phyloP scores from a whole-genome alignment of 2,329 filamentous ascomycete species.

The Chaetomium strumarium region DNA sequence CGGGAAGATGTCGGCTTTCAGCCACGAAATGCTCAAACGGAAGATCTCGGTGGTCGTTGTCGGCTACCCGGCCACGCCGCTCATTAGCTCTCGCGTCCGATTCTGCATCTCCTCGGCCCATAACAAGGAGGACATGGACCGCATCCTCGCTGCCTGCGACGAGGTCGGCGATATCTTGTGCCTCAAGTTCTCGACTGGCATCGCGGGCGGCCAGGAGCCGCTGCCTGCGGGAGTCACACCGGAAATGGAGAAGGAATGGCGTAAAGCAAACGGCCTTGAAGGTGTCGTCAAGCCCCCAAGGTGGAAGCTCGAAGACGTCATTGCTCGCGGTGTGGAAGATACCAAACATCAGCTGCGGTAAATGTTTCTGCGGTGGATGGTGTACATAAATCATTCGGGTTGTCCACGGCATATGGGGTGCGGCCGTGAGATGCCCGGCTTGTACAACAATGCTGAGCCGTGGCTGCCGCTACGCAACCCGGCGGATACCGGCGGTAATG shows the following conservation, averaged over 20 bases:
- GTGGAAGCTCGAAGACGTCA: slow-evolving; percentile 79
- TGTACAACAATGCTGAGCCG: background rate
- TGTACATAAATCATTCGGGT: slow-evolving; percentile 6
- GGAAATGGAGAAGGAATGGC: slow-evolving; percentile 67
- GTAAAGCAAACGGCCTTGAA: slow-evolving; percentile 56
- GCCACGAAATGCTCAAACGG: slow-evolving; percentile 94
- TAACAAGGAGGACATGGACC: slow-evolving; percentile 96
- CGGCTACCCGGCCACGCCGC: slow-evolving; percentile 90
- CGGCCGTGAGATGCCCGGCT: background rate
- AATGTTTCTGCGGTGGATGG: background rate
- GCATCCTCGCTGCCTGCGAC: slow-evolving; percentile 81
- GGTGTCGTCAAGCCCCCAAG: slow-evolving; percentile 71
- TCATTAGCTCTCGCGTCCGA: slow-evolving; percentile 88
- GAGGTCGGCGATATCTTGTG: slow-evolving; percentile 88
- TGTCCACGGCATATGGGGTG: background rate
- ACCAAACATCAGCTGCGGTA: slow-evolving; percentile 28
- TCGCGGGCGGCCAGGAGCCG: slow-evolving; percentile 79
- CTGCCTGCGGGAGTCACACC: slow-evolving; percentile 64
- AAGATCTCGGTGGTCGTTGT: slow-evolving; percentile 98
- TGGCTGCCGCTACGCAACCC: background rate
- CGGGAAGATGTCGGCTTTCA: slow-evolving; percentile 98
- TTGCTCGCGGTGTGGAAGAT: slow-evolving; percentile 45
- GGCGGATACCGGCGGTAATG: slow-evolving; percentile 11
- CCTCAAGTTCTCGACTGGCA: slow-evolving; percentile 93
- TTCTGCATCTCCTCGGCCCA: slow-evolving; percentile 96